A percentile compares a stretch with the other conserved stretches of the same genome.
Conservation (phyloP, 2,329 filamentous ascomycete genomes). For the Aspergillus pseudoterreus region DNA sequence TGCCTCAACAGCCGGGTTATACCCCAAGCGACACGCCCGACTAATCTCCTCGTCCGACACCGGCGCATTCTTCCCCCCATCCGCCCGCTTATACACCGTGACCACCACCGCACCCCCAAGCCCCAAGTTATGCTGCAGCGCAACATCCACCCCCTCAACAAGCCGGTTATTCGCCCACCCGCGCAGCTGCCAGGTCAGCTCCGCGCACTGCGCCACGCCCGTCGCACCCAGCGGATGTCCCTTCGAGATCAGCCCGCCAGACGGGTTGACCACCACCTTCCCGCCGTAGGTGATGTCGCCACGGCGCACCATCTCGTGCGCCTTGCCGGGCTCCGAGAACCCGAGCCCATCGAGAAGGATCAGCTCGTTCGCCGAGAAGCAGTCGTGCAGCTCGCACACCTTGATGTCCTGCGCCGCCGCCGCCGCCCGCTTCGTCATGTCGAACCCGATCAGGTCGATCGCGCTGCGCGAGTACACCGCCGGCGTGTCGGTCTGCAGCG, state of each 20-base stretch:
- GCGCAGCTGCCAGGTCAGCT: constrained; percentile 89
- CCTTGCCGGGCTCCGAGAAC: constrained; percentile 74
- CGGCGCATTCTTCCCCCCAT: constrained; percentile 53
- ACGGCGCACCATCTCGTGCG: constrained; percentile 80
- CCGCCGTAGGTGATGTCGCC: constrained; percentile 92
- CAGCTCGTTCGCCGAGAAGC: constrained; percentile 95
- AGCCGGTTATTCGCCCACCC: constrained; percentile 91
- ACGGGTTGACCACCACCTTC: constrained; percentile 76
- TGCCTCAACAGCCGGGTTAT: not conserved
- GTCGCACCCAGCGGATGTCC: constrained; percentile 91
- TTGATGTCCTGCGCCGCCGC: constrained; percentile 64
- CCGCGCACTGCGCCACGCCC: constrained; percentile 87
- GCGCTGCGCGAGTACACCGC: constrained; percentile 74
- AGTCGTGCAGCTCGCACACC: constrained; percentile 95
- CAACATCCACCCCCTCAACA: constrained; percentile 63
- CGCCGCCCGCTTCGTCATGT: constrained; percentile 71
- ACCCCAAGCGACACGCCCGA: not conserved
- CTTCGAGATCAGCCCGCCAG: constrained; percentile 89
- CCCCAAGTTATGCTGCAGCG: constrained; percentile 88
- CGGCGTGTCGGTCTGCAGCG: constrained; percentile 78
- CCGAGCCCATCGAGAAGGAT: constrained; percentile 82
- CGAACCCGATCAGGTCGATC: constrained; percentile 86
- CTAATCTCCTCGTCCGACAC: not conserved
- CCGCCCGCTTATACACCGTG: constrained; percentile 79
- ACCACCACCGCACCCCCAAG: constrained; percentile 89